Percentiles rank a stretch among this genome's conserved stretches.
Conservation (phyloP, 495 filamentous ascomycete genomes). For the Aspergillus homomorphus region DNA sequence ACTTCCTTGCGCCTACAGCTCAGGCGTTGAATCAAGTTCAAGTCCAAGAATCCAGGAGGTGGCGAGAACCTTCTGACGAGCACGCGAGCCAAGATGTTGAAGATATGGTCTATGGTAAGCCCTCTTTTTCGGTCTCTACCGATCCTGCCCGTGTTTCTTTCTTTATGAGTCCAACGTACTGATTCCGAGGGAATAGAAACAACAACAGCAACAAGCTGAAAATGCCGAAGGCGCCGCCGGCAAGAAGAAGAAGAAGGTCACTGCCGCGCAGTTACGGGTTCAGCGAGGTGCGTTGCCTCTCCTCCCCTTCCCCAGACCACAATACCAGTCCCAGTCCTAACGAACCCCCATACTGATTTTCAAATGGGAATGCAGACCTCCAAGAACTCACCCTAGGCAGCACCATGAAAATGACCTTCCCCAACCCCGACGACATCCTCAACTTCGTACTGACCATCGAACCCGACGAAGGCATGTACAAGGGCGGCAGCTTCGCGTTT, state of each 20-base stretch:
- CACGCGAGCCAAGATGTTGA: conserved; percentile 80
- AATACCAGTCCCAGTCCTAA: no score
- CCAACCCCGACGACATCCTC: conserved; percentile 93
- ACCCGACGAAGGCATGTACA: conserved; percentile 98
- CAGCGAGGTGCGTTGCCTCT: conserved; percentile 72
- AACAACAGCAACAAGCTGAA: conserved; percentile 85
- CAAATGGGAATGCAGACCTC: conserved; percentile 64
- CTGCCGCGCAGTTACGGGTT: conserved; percentile 88
- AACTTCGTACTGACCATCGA: conserved; percentile 92
- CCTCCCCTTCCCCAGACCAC: conserved; percentile 1
- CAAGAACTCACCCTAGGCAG: conserved; percentile 83
- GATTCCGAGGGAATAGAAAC: conserved; percentile 57
- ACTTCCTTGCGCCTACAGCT: no score
- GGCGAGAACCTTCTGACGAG: background rate
- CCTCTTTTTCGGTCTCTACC: conserved; percentile 5
- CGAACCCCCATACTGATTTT: no score
- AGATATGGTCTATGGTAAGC: conserved; percentile 98
- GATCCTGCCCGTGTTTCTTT: background rate
- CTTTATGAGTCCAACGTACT: no score
- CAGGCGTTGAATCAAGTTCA: background rate
- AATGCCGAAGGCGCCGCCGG: conserved; percentile 75
- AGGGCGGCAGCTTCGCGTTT: conserved; percentile 84
- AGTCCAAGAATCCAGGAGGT: background rate
- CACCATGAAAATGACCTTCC: conserved; percentile 91
- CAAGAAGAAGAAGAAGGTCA: conserved; percentile 96